Evolutionary conservation across 2,329 filamentous ascomycete species (phyloP), one percentile per base, ranked within the genome.

Genomic region (Hortaea sp.): DNA sequence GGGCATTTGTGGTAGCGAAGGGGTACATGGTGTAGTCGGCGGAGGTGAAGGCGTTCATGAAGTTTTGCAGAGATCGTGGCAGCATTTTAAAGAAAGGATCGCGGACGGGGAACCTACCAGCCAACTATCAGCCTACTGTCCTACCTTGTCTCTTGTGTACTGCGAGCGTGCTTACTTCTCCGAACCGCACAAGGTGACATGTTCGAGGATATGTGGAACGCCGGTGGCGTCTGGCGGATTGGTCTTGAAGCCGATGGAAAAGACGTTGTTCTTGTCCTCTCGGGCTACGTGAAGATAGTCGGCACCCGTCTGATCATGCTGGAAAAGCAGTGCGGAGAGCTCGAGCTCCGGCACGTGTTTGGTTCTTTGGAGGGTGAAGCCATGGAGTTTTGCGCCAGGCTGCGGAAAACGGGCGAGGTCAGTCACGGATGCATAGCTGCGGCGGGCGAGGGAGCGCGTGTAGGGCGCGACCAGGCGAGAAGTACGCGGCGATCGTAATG

Each of bases 51-150:
- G 92, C 92, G 66, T 98, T 98, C 92, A 98, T 98, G 63, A 95
- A 98, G 68, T 97, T 98, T 53, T 92, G 95, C n/a, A 98, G 76
- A 5, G 92, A 95, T 57, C 92, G 82, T 20, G 92, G 92, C 28
- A 98, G 78, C 92, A 98, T 98, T 77, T 97, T 98, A 75, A 98
- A 98, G 74, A 98, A 98, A 0, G 92, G 92, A 62, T 98, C 92
- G 51, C 92, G 87, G 48, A 98, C 90, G n/a, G 92, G 92, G 63
- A 89, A 94, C 66, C 86, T 90, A 62, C 43, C 48, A 40, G n/a
- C 28, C 32, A 35, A 35, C 41, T 39, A 47, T 47, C 45, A 47
- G 45, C 45, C 41, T 47, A 45, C 7, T 27, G 6, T 28, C 50
- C 37, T 39, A 13, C 35, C 11, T 32, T 29, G 13, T 30, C 11